phyloP scores from a whole-genome alignment of 2,329 filamentous ascomycete genomes.

The Cladosporium sphaerospermum region DNA sequence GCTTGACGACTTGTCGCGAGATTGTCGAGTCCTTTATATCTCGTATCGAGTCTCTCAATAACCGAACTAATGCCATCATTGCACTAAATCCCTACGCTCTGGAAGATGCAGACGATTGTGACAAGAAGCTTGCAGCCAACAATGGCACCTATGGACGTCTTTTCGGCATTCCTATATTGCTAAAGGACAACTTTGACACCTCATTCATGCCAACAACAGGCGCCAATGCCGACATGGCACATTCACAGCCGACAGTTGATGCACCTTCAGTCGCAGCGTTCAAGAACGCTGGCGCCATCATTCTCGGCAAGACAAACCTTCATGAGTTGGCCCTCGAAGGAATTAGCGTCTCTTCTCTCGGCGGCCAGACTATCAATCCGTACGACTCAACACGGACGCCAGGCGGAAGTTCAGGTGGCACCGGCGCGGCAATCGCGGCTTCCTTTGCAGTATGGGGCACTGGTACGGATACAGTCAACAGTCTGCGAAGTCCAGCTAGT shows the following conservation, averaged over 20 bases:
- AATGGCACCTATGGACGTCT: conserved; percentile 46
- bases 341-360: conserved; percentile 55
- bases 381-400: conserved; percentile 61
- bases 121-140: conserved; percentile 40
- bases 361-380: conserved; percentile 60
- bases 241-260: conserved; percentile 39
- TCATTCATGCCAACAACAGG: conserved; percentile 52
- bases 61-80: conserved; percentile 52
- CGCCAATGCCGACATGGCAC: conserved; percentile 45
- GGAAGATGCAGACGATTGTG: conserved; percentile 44
- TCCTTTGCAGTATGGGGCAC: conserved; percentile 49
- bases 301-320: conserved; percentile 35
- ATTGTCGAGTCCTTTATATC: conserved; percentile 51
- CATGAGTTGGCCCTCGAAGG: conserved; percentile 61
- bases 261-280: conserved; percentile 25
- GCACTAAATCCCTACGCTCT: conserved; percentile 47
- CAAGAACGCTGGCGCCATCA: conserved; percentile 29
- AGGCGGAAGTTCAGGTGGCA: conserved; percentile 59
- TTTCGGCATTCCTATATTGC: conserved; percentile 55
- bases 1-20: conserved; percentile 48
- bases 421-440: conserved; percentile 53
- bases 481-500: conserved; percentile 54
- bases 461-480: conserved; percentile 47
- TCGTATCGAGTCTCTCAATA: conserved; percentile 53
- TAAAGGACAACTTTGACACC: conserved; percentile 61